Evolutionary conservation across 169 alveolate genomes (phyloP), one percentile per base, ranked within the genome.

Genomic region (Cryptosporidium canis): DNA sequence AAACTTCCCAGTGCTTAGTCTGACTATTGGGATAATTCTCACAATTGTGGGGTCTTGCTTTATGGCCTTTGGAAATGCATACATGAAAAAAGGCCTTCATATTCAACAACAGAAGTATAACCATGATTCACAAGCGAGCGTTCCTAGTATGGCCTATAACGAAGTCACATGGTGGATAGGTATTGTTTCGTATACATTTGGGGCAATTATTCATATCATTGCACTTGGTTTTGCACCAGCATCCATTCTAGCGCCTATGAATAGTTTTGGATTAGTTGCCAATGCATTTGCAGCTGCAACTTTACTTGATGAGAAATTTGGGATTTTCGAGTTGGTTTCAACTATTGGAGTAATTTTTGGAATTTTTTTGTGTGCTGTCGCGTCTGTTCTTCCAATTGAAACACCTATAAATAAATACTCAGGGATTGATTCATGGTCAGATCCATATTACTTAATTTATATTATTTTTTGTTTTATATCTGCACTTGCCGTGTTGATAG

Each of bases 171-270:
- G 96, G 96, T 91, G 92, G 68, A 61, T 90, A 37, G 96, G 96
- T 16, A 83, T 93, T 90, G 63, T 90, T 39, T 91, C 93, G 55
- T 94, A 94, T 64, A 90, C 92, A 41, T 77, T 91, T 66, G 96
- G 96, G 35, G 93, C 95, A 16, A 71, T 90, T 47, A 47, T 94
- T 77, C 96, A 94, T 82, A 90, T 94, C 45, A 85, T 93, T 53
- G 96, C 96, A 53, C 90, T 94, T 41, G 96, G 94, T 18, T 94
- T 94, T 58, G 96, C 96, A 6, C 96, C 96, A 3, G 96, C 96
- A 11, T 92, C 95, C 58, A 93, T 94, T 39, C 56, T 94, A 77
- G 94, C 95, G 5, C 96, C 96, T 12, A 92, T 94, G 95, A 94
- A 94, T 83, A 92, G 95, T 77, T 90, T 94, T 70, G 95, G 95